Conservation (phyloP, 805 yeast genomes). For the Candida koratica region DNA sequence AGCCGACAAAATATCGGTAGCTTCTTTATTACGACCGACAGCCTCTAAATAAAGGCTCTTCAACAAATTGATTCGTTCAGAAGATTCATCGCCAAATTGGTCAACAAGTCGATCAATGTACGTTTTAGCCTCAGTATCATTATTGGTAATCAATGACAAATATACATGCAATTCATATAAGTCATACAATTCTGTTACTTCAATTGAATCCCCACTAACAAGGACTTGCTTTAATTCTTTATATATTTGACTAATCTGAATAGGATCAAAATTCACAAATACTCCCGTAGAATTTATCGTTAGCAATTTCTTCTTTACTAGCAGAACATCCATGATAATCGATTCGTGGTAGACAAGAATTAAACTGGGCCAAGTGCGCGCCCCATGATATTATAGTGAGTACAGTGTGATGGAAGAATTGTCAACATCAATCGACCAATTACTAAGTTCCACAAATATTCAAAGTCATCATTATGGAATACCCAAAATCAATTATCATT, state of each 20-base stretch:
- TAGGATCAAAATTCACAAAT: constrained; percentile 49
- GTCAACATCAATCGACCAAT: constrained; percentile 12
- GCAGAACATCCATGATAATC: not conserved
- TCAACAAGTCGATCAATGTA: constrained; percentile 64
- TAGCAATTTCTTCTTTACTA: constrained; percentile 44
- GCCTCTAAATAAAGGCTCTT: constrained; percentile 57
- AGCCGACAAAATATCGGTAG: constrained; percentile 25
- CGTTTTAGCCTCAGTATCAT: constrained; percentile 68
- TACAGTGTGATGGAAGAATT: constrained; percentile 9
- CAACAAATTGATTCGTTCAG: constrained; percentile 55
- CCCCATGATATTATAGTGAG: no score
- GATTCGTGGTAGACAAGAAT: not conserved
- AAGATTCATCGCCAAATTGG: constrained; percentile 46
- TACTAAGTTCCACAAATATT: constrained; percentile 12
- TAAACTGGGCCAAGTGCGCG: no score
- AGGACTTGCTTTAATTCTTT: constrained; percentile 37
- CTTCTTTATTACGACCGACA: constrained; percentile 34
- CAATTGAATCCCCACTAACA: constrained; percentile 26
- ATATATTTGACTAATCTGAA: constrained; percentile 36
- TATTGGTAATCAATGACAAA: constrained; percentile 53
- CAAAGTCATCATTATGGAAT: constrained; percentile 34
- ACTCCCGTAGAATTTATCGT: constrained; percentile 47
- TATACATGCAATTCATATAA: constrained; percentile 71
- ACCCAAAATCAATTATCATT: constrained; percentile 17
- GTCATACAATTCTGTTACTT: constrained; percentile 48